These are phyloP conservation scores for Aspergillus novoparasiticus DNA, from an alignment of 2,329 filamentous ascomycete species.

Conservation along the genomic window DNA sequence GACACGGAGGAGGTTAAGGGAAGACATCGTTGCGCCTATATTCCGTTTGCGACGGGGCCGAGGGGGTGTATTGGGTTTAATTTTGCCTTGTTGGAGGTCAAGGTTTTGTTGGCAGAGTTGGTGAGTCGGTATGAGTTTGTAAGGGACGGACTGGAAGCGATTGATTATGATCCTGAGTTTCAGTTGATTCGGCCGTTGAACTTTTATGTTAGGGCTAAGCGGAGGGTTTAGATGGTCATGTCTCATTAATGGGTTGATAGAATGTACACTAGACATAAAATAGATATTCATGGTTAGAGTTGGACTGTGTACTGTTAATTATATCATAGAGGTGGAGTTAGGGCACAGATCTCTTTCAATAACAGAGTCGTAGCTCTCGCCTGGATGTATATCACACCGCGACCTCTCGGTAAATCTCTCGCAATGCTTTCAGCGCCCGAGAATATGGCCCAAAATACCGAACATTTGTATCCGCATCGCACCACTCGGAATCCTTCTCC, in stretches of 20 bases:
- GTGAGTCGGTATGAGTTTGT: slow-evolving; percentile 60
- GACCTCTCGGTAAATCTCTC: slow-evolving; percentile 9
- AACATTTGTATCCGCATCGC: slow-evolving; percentile 23
- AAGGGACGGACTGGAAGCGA: slow-evolving; percentile 48
- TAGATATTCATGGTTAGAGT: no score
- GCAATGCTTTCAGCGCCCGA: slow-evolving; percentile 19
- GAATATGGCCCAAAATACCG: slow-evolving; percentile 25
- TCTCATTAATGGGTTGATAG: no score
- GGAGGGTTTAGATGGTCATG: slow-evolving; percentile 32
- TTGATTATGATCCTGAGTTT: slow-evolving; percentile 26
- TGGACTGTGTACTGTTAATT: no score
- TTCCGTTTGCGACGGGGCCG: slow-evolving; percentile 60
- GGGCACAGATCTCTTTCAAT: not conserved
- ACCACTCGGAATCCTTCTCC: slow-evolving; percentile 21
- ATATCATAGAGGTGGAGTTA: not conserved
- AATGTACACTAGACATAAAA: no score
- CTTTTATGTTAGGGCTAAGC: slow-evolving; percentile 22
- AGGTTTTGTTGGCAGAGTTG: slow-evolving; percentile 57
- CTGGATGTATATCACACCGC: slow-evolving; percentile 27
- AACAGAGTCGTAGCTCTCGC: not conserved
- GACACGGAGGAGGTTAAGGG: slow-evolving; percentile 56
- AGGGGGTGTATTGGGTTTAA: slow-evolving; percentile 65
- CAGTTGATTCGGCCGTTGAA: slow-evolving; percentile 23
- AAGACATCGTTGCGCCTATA: slow-evolving; percentile 53
- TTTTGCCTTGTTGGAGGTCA: slow-evolving; percentile 62